Base-by-base conservation (phyloP, 2,329 filamentous ascomycete species). In the Alternaria gaisen region DNA sequence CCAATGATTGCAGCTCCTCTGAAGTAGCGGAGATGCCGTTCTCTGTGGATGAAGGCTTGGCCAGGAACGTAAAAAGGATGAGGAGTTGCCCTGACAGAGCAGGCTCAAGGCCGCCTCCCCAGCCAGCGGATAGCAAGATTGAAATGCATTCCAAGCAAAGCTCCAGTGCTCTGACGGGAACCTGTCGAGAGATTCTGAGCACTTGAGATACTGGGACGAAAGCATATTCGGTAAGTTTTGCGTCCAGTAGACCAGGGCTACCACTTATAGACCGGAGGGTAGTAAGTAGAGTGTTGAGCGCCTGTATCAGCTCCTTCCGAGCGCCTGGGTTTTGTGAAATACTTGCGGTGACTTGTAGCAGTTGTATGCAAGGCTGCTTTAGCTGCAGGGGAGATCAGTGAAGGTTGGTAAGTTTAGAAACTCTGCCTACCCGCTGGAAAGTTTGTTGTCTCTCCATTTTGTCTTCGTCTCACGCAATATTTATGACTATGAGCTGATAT, bases 131-230 rank as follows among this genome's bases (percentile, higher is more conserved):
- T 38, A 98, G 85, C 28, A 99, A 84, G 16, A 93, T 81, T 11
- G 87, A 85, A 34, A 97, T 82, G 68, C 91, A 94, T 74, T 88
- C 88, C 46, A 97, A 83, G 30, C 90, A 89, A 43, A 91, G 80
- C 76, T 99, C 95, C 8, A 95, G 81, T 41, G 92, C 83, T 36
- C 86, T 85, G 47, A 91, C 86, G 1, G 94, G 89, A 55, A 94
- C 87, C 48, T 86, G 84, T 64, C 91, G 87, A 67, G 92, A 90
- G 64, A 89, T 86, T 60, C 92, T 90, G 70, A 99, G 90, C 40
- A 98, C 88, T 69, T 95, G 91, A 0, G 92, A 93, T 0, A 99
- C 83, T 0, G 95, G 95, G 64, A 97, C 97, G 82, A 98, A 98
- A 72, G 91, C 86, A 83, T 98, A 99, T 81, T 97, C 94, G 14